These are phyloP conservation scores for Lipomyces sp. DNA, from an alignment of 805 yeast genomes.

Conservation along the genomic window DNA sequence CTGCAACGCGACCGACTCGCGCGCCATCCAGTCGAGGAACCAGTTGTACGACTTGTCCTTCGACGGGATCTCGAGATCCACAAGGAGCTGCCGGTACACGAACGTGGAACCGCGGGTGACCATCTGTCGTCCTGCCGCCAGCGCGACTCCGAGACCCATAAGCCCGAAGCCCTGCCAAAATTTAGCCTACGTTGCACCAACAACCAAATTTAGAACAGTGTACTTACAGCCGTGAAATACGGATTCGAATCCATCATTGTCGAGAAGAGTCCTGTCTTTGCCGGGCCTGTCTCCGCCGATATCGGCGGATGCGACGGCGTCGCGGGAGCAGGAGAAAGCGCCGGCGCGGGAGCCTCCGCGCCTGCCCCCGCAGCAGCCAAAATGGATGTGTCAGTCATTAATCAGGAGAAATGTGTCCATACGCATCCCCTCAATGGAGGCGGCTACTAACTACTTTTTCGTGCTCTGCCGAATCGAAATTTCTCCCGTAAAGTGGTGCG, in stretches of 20 bases:
- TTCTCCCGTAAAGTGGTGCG: too few relatives aligned
- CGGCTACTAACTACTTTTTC: too few relatives aligned
- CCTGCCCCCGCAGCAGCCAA: not conserved
- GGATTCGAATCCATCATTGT: conserved; percentile 58
- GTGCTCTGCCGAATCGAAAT: too few relatives aligned
- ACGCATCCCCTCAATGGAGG: too few relatives aligned
- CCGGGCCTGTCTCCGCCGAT: not conserved
- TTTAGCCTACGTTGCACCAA: not conserved
- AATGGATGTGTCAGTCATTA: not conserved
- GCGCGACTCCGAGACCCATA: conserved; percentile 88
- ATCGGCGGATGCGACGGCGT: not conserved
- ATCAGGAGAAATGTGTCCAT: too few relatives aligned
- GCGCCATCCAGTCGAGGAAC: conserved; percentile 91
- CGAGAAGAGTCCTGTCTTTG: not conserved
- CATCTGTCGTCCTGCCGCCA: conserved; percentile 74
- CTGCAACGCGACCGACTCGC: conserved; percentile 18
- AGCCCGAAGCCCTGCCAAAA: conserved; percentile 76
- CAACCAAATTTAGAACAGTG: not conserved
- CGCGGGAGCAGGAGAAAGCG: not conserved
- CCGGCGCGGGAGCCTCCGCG: not conserved
- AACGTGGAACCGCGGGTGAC: conserved; percentile 60
- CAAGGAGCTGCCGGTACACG: conserved; percentile 76
- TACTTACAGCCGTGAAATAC: conserved; percentile 74
- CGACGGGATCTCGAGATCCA: conserved; percentile 88
- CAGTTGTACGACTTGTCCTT: conserved; percentile 91